These are phyloP conservation scores for Diutina sp. DNA, from an alignment of 1,139 yeast genomes.

Conservation along the genomic window DNA sequence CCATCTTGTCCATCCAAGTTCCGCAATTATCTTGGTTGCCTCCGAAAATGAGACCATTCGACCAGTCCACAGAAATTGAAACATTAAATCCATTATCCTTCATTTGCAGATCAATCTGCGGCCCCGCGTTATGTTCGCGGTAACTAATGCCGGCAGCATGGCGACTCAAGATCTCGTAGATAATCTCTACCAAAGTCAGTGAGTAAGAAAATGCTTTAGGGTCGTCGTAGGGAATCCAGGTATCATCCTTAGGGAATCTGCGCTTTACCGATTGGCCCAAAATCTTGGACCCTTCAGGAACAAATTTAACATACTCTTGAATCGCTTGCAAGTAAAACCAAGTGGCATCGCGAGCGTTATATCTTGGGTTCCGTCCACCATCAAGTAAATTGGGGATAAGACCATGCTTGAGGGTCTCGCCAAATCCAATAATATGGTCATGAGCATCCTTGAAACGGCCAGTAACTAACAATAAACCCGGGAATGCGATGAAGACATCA, in stretches of 20 bases:
- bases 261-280: slow-evolving; percentile 64
- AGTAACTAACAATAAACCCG: slow-evolving; percentile 71
- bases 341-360: slow-evolving; percentile 93
- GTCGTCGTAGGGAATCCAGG: slow-evolving; percentile 57
- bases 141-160: slow-evolving; percentile 84
- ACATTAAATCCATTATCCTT: slow-evolving; percentile 86
- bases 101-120: slow-evolving; percentile 83
- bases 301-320: slow-evolving; percentile 65
- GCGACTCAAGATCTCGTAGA: slow-evolving; percentile 69
- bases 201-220: slow-evolving; percentile 64
- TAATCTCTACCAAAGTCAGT: slow-evolving; percentile 58
- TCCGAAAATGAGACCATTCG: slow-evolving; percentile 77
- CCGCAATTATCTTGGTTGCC: slow-evolving; percentile 93
- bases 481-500: slow-evolving; percentile 77
- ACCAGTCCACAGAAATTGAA: slow-evolving; percentile 72
- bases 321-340: slow-evolving; percentile 88
- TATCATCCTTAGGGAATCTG: slow-evolving; percentile 85
- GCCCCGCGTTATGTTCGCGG: slow-evolving; percentile 94
- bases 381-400: slow-evolving; percentile 86
- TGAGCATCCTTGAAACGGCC: slow-evolving; percentile 74
- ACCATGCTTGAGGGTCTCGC: slow-evolving; percentile 88
- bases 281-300: slow-evolving; percentile 56
- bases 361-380: slow-evolving; percentile 87
- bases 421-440: slow-evolving; percentile 74
- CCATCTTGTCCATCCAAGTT: slow-evolving; percentile 99